Conservation (phyloP, 2,329 filamentous ascomycete species). For the Colletotrichum sp. region DNA sequence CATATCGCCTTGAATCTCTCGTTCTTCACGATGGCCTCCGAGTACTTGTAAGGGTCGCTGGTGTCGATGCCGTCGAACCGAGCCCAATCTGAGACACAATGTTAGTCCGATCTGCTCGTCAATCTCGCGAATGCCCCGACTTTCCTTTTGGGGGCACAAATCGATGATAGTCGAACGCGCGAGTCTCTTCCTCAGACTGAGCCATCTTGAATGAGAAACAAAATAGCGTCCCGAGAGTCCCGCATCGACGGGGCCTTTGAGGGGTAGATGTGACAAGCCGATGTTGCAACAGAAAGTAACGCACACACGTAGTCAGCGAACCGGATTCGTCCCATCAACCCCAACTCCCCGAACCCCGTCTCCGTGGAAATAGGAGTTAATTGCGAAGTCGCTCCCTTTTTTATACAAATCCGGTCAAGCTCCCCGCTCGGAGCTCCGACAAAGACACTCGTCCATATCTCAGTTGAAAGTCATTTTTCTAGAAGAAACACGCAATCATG, state of each 20-base stretch:
- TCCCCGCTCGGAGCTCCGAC: not conserved
- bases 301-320: not conserved
- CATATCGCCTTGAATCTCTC: not conserved
- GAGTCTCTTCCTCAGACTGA: not conserved
- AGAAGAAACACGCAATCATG: not conserved
- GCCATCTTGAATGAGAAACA: not conserved
- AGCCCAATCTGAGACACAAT: not conserved
- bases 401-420: not conserved
- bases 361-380: not conserved
- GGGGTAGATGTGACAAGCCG: not conserved
- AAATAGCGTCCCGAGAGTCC: not conserved
- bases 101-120: not conserved
- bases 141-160: not conserved
- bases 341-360: not conserved
- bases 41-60: not conserved
- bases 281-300: not conserved
- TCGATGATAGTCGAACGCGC: not conserved
- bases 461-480: not conserved
- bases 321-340: not conserved
- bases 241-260: not conserved
- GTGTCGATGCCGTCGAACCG: not conserved
- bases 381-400: not conserved
- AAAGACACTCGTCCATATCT: not conserved
- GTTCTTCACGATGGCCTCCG: not conserved
- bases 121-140: not conserved